Evolutionary conservation across 73 alveolate genomes (phyloP).

Genomic region (Paraurostyla sp.): DNA sequence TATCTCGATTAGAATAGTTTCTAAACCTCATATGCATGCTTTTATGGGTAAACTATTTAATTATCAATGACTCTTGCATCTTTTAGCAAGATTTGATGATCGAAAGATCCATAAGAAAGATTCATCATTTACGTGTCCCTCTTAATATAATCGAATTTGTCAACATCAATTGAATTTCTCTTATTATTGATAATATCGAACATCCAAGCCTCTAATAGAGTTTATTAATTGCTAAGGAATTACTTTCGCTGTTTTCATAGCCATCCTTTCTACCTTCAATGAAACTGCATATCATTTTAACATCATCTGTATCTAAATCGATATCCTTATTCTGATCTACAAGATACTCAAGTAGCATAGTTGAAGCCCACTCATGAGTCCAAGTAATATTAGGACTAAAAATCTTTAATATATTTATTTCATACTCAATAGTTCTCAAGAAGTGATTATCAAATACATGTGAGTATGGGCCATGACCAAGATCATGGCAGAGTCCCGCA

Average conservation of each 20-base stretch:
- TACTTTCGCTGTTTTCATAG: constrained; percentile 35
- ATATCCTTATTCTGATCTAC: constrained; percentile 84
- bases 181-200: constrained; percentile 91
- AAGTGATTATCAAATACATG: constrained; percentile 85
- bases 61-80: constrained; percentile 86
- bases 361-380: constrained; percentile 89
- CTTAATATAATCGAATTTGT: constrained; percentile 92
- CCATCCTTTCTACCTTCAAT: constrained; percentile 77
- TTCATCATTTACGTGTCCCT: constrained; percentile 89
- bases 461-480: constrained; percentile 95
- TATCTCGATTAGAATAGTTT: constrained; percentile 69
- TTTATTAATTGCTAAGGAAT: constrained; percentile 6
- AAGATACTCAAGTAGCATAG: constrained; percentile 77
- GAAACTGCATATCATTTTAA: constrained; percentile 76
- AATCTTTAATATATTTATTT: not conserved
- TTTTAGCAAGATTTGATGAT: constrained; percentile 73
- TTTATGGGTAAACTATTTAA: constrained; percentile 83
- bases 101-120: constrained; percentile 77
- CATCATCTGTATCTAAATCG: constrained; percentile 78
- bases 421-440: constrained; percentile 31
- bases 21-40: constrained; percentile 50
- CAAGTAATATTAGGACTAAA: constrained; percentile 65
- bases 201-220: constrained; percentile 79
- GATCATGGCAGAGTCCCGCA: constrained; percentile 91
- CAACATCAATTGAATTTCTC: constrained; percentile 92